phyloP scores from a whole-genome alignment of 441 rosid genomes.

The Raphanus hybrid region DNA sequence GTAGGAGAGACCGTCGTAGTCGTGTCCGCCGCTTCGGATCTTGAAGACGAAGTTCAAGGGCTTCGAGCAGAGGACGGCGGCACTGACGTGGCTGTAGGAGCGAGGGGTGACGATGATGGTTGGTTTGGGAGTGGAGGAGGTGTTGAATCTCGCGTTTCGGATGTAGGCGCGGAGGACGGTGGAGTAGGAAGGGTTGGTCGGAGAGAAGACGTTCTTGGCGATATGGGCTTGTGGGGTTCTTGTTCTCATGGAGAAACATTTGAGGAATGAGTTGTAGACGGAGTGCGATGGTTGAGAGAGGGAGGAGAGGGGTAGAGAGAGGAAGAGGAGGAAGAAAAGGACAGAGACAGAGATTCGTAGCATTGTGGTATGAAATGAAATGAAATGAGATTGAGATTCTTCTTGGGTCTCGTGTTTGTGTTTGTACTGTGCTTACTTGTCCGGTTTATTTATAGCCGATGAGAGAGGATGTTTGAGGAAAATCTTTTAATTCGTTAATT shows the following conservation, averaged over 20 bases:
- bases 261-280: conserved; percentile 36
- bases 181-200: conserved; percentile 38
- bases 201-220: conserved; percentile 30
- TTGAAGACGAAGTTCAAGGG: conserved; percentile 47
- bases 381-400: conserved; percentile 11
- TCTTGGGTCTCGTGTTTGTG: conserved; percentile 29
- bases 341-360: conserved; percentile 10
- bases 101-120: conserved; percentile 56
- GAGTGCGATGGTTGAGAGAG: no score
- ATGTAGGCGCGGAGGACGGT: conserved; percentile 50
- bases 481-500: not conserved
- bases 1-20: conserved; percentile 30
- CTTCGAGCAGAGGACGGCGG: conserved; percentile 56
- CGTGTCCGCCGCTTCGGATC: conserved; percentile 77
- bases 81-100: conserved; percentile 56
- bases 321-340: no score
- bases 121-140: conserved; percentile 52
- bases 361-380: conserved; percentile 24
- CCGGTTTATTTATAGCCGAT: conserved; percentile 33
- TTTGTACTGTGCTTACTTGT: conserved; percentile 9
- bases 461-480: conserved; percentile 5
- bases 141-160: conserved; percentile 53
- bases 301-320: no score
- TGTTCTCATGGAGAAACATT: conserved; percentile 38
- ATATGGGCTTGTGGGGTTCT: conserved; percentile 17